Conservation (phyloP, 2,329 filamentous ascomycete genomes). For the Aspergillus hortae region DNA sequence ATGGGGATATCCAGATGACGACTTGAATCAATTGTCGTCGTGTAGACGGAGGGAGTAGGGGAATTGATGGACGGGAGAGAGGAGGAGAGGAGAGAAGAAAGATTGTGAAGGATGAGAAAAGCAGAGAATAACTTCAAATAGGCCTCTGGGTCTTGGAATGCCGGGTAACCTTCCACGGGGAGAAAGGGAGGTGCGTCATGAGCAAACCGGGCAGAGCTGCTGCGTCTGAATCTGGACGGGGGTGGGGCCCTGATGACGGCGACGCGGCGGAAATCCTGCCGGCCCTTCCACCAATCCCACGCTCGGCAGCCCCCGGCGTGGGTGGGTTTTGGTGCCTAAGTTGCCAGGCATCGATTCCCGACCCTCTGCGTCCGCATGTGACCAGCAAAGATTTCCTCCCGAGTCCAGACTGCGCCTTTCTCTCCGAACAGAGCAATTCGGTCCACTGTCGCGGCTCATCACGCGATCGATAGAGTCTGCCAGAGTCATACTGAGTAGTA, state of each 20-base stretch:
- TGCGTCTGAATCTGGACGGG: not conserved
- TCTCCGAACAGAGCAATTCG: too few relatives aligned
- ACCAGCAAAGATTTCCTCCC: slow-evolving; percentile 24
- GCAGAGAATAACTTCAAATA: not conserved
- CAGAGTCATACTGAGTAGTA: too few relatives aligned
- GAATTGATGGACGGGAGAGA: not conserved
- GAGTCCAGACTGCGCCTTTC: slow-evolving; percentile 1
- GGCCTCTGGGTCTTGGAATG: slow-evolving; percentile 1
- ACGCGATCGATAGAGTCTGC: not conserved
- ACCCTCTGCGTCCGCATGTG: slow-evolving; percentile 24
- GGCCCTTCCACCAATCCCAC: slow-evolving; percentile 28
- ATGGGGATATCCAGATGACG: too few relatives aligned
- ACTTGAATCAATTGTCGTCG: too few relatives aligned
- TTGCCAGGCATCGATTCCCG: slow-evolving; percentile 17
- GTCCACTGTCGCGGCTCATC: not conserved
- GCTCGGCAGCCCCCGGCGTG: slow-evolving; percentile 18
- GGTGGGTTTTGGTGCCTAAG: slow-evolving; percentile 10
- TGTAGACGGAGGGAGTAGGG: too few relatives aligned
- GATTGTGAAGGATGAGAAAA: not conserved
- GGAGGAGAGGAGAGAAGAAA: not conserved
- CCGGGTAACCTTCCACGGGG: slow-evolving; percentile 19
- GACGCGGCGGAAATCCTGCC: slow-evolving; percentile 12
- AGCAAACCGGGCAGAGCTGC: slow-evolving; percentile 8
- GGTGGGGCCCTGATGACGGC: slow-evolving; percentile 24
- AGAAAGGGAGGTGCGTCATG: slow-evolving; percentile 11